Conservation (phyloP, 2,329 filamentous ascomycete species). For the Ilyonectria destructans region DNA sequence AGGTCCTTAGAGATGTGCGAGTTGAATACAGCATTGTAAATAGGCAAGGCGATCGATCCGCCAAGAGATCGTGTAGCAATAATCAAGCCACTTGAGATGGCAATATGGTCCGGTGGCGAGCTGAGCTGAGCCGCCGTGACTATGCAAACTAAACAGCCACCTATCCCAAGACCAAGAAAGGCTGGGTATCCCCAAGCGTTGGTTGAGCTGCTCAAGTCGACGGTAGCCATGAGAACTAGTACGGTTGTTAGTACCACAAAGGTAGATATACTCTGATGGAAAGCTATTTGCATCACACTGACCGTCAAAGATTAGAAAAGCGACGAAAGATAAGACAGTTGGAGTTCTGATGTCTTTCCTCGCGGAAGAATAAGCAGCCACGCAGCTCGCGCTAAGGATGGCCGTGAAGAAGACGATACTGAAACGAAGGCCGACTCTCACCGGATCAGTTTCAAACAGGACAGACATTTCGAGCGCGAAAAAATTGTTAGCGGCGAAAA, state of each 20-base stretch:
- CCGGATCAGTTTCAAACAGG: constrained; percentile 30
- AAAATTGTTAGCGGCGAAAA: constrained; percentile 59
- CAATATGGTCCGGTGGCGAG: constrained; percentile 56
- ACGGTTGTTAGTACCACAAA: no score
- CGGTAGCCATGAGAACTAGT: constrained; percentile 50
- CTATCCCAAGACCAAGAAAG: constrained; percentile 54
- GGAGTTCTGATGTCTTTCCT: no score
- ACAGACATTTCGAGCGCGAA: constrained; percentile 45
- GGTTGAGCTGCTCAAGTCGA: constrained; percentile 40
- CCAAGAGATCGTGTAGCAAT: constrained; percentile 57
- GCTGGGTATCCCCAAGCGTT: constrained; percentile 57
- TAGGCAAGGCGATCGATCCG: constrained; percentile 56
- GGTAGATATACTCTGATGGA: no score
- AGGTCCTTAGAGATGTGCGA: constrained; percentile 48
- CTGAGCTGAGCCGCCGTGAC: constrained; percentile 57
- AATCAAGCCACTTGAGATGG: constrained; percentile 56
- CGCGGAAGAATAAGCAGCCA: no score
- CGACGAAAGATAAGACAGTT: no score
- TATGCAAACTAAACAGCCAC: constrained; percentile 53
- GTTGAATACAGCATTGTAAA: constrained; percentile 53
- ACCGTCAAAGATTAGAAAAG: no score
- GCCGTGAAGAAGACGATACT: constrained; percentile 51
- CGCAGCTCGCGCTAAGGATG: not conserved
- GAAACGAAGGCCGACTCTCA: constrained; percentile 43
- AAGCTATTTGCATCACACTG: no score